phyloP scores from a whole-genome alignment of 495 filamentous ascomycete genomes.

The Penicillium simplicissimum region DNA sequence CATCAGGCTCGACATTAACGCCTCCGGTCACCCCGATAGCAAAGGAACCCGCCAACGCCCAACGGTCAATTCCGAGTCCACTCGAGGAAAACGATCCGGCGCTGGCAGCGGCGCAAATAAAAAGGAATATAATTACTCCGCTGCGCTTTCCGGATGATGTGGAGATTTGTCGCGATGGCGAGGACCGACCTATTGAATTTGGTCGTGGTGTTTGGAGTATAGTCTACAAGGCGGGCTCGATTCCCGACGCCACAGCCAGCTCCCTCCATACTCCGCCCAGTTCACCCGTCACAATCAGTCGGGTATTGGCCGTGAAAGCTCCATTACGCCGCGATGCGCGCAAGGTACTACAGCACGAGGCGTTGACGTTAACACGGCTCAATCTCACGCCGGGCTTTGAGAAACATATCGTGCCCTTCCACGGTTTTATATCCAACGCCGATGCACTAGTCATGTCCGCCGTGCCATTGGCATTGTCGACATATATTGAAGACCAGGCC shows the following conservation, averaged over 20 bases:
- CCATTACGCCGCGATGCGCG: conserved; percentile 50
- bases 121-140: conserved; percentile 17
- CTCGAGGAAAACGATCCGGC: background rate
- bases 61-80: conserved; percentile 11
- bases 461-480: conserved; percentile 51
- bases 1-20: conserved; percentile 26
- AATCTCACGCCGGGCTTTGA: conserved; percentile 34
- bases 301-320: conserved; percentile 56
- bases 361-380: conserved; percentile 52
- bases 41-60: conserved; percentile 17
- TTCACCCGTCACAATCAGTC: conserved; percentile 40
- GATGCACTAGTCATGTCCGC: conserved; percentile 55
- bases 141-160: conserved; percentile 38
- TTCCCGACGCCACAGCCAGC: conserved; percentile 7
- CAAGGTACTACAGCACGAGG: conserved; percentile 53
- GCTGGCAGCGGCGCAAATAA: conserved; percentile 7
- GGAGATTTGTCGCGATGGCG: conserved; percentile 33
- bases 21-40: conserved; percentile 43
- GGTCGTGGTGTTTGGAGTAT: conserved; percentile 63
- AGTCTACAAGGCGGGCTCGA: conserved; percentile 51
- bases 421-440: conserved; percentile 51
- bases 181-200: conserved; percentile 41
- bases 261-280: conserved; percentile 44
- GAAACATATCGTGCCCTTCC: conserved; percentile 54
- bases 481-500: conserved; percentile 45